Conservation (phyloP, 805 yeast genomes). For the Lipomyces orientalis region DNA sequence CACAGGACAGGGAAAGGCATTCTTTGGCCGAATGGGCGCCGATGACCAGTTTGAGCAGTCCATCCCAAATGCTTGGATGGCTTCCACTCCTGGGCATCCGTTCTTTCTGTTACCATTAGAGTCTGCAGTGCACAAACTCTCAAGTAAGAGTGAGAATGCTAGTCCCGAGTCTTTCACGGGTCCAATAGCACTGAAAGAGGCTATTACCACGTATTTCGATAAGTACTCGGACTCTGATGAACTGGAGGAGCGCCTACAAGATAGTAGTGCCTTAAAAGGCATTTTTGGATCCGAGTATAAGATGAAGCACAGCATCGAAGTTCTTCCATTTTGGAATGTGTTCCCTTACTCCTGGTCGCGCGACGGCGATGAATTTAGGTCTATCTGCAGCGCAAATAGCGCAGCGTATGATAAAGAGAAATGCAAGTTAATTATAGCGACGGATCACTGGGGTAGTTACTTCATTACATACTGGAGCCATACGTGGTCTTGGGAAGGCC, state of each 20-base stretch:
- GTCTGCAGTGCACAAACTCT: not conserved
- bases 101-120: not conserved
- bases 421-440: not conserved
- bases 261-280: not conserved
- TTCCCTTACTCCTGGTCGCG: not conserved
- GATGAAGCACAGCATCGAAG: not conserved
- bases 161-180: not conserved
- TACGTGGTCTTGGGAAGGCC: not conserved
- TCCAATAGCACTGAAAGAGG: not conserved
- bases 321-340: not conserved
- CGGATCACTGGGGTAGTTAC: not conserved
- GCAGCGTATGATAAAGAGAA: not conserved
- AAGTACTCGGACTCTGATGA: not conserved
- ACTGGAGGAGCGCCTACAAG: not conserved
- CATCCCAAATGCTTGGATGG: slow-evolving; percentile 6
- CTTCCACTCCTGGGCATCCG: not conserved
- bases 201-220: not conserved
- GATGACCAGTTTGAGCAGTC: not conserved
- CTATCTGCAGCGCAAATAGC: not conserved
- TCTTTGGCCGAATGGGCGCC: not conserved
- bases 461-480: not conserved
- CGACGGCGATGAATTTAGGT: not conserved
- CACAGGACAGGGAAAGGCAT: not conserved
- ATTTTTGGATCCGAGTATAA: not conserved
- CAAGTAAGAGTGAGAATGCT: not conserved